Conservation (phyloP, 495 filamentous ascomycete species). For the Lasiosphaeria hispida region DNA sequence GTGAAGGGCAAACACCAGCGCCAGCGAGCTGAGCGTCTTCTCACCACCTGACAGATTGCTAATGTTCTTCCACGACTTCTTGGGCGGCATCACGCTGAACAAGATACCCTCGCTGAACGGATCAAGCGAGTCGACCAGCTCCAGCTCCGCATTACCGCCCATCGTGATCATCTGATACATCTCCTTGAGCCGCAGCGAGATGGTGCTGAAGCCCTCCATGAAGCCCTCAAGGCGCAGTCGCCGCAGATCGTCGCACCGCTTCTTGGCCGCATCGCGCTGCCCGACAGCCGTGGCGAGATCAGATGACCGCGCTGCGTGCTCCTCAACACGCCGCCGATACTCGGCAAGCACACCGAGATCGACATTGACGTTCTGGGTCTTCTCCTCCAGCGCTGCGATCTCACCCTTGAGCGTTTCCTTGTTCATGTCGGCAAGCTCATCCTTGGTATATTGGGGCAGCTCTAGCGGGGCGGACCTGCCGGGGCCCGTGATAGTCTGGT, state of each 20-base stretch:
- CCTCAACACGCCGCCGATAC: conserved; percentile 85
- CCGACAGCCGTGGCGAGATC: conserved; percentile 75
- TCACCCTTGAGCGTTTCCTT: conserved; percentile 81
- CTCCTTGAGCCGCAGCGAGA: conserved; percentile 94
- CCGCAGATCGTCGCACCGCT: conserved; percentile 84
- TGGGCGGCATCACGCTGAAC: conserved; percentile 97
- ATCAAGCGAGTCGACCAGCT: conserved; percentile 92
- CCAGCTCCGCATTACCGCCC: conserved; percentile 96
- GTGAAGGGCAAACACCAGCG: conserved; percentile 93
- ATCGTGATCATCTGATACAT: conserved; percentile 99
- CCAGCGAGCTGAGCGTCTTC: conserved; percentile 92
- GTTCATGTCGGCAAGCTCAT: conserved; percentile 90
- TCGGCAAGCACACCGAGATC: conserved; percentile 90
- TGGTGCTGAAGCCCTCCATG: conserved; percentile 95
- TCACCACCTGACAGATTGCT: conserved; percentile 91
- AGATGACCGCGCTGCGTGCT: conserved; percentile 74
- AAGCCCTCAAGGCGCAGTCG: conserved; percentile 89
- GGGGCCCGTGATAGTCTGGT: conserved; percentile 28
- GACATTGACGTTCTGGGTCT: conserved; percentile 82
- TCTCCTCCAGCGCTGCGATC: conserved; percentile 89
- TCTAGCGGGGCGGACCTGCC: conserved; percentile 42
- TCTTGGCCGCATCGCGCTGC: conserved; percentile 81
- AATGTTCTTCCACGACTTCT: conserved; percentile 99
- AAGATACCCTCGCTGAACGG: conserved; percentile 96
- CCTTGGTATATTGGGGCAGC: conserved; percentile 77